phyloP scores from a whole-genome alignment of 768 basidiomycete species.

The Phlebiopsis gigantea region DNA sequence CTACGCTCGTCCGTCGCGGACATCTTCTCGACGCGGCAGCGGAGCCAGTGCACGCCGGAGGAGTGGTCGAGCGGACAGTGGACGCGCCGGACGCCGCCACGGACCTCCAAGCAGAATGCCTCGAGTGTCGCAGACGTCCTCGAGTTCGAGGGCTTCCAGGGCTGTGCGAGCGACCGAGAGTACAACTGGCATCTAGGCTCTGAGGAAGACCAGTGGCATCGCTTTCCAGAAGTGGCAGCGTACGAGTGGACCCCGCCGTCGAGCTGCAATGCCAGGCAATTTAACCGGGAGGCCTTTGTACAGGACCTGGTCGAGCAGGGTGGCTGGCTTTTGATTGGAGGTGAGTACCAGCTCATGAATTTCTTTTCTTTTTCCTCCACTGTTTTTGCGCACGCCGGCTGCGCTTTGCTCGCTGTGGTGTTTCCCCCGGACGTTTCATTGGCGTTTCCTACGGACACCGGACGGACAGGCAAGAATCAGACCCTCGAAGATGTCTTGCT shows the following conservation, averaged over 20 bases:
- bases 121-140: slow-evolving; percentile 38
- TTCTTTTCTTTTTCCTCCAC: not conserved
- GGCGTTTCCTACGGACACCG: too few species aligned
- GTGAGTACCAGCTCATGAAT: slow-evolving; percentile 29
- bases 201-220: slow-evolving; percentile 42
- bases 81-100: slow-evolving; percentile 34
- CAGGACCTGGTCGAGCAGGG: slow-evolving; percentile 60
- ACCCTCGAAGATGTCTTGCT: not conserved
- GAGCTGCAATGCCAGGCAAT: slow-evolving; percentile 37
- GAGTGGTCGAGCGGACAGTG: slow-evolving; percentile 35
- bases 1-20: slow-evolving; percentile 16
- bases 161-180: slow-evolving; percentile 60
- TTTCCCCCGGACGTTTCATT: too few species aligned
- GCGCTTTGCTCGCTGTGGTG: not conserved
- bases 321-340: slow-evolving; percentile 65
- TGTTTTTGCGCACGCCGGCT: not conserved
- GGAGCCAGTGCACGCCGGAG: slow-evolving; percentile 29
- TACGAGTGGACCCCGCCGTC: slow-evolving; percentile 50
- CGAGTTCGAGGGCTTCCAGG: slow-evolving; percentile 49
- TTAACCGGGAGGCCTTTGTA: slow-evolving; percentile 41
- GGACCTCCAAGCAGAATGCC: slow-evolving; percentile 26
- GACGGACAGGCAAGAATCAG: not conserved
- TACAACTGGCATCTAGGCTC: slow-evolving; percentile 58
- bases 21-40: slow-evolving; percentile 24
- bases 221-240: slow-evolving; percentile 48